Conservation (phyloP, 441 rosid genomes). For the Arabidopsis hybrid region DNA sequence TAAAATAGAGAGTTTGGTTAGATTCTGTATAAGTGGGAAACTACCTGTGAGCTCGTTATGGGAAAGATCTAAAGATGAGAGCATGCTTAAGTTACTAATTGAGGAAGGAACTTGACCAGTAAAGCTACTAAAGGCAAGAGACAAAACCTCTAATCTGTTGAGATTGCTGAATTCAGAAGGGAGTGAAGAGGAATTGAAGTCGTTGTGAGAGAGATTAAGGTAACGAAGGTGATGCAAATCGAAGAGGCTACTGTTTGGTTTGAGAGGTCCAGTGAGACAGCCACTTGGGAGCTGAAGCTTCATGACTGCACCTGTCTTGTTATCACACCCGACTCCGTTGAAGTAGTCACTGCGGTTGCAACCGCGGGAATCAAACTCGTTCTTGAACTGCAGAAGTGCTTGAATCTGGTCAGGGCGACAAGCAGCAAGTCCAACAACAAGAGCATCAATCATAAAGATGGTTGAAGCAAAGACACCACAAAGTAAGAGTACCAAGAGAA, state of each 20-base stretch:
- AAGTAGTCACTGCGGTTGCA: slow-evolving; percentile 20
- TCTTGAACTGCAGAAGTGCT: slow-evolving; percentile 14
- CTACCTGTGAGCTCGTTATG: slow-evolving; percentile 10
- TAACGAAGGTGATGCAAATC: background rate
- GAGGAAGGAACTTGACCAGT: slow-evolving; percentile 22
- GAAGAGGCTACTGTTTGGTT: slow-evolving; percentile 26
- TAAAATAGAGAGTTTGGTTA: background rate
- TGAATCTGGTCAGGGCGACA: slow-evolving; percentile 23
- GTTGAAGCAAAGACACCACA: background rate
- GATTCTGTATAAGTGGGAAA: slow-evolving; percentile 1
- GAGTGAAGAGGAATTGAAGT: slow-evolving; percentile 27
- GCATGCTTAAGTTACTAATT: slow-evolving; percentile 12
- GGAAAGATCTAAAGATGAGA: no score
- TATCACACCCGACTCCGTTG: slow-evolving; percentile 21
- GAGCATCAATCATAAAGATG: background rate
- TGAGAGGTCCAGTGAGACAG: slow-evolving; percentile 7
- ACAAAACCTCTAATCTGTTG: slow-evolving; percentile 22
- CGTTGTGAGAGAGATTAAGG: slow-evolving; percentile 28
- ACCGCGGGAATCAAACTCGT: slow-evolving; percentile 5
- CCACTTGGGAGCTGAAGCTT: slow-evolving; percentile 7
- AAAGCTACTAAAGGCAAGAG: slow-evolving; percentile 35
- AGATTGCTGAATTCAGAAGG: slow-evolving; percentile 9
- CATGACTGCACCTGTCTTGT: background rate
- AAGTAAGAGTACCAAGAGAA: background rate
- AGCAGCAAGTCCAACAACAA: background rate